Evolutionary conservation across 2,329 filamentous ascomycete species (phyloP).

Genomic region (Sarocladiaceae sp.): DNA sequence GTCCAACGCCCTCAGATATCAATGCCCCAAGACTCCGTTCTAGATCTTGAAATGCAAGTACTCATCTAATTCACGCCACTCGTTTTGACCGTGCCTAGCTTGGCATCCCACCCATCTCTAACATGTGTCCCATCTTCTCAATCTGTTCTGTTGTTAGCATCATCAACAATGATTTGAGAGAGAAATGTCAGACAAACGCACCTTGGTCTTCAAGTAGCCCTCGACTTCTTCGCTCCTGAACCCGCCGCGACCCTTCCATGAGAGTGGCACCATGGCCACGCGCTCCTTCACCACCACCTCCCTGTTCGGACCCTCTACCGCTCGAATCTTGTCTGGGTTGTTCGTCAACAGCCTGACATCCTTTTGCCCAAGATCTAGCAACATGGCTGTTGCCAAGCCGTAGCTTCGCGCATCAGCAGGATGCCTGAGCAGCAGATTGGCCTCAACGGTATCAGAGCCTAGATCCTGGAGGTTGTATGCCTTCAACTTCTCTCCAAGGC

Average conservation of each 20-base stretch:
- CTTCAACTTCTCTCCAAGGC: constrained; percentile 90
- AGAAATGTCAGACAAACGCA: constrained; percentile 39
- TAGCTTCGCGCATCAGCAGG: constrained; percentile 94
- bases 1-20: constrained; percentile 1
- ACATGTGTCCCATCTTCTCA: constrained; percentile 81
- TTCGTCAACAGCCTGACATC: constrained; percentile 86
- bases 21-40: constrained; percentile 5
- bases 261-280: constrained; percentile 91
- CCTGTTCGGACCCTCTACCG: constrained; percentile 83
- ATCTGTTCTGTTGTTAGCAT: constrained; percentile 47
- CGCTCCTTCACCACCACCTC: constrained; percentile 85
- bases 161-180: background rate
- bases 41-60: constrained; percentile 1
- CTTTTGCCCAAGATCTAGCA: constrained; percentile 73
- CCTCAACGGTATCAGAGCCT: constrained; percentile 95
- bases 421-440: constrained; percentile 83
- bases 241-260: constrained; percentile 81
- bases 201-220: constrained; percentile 92
- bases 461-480: constrained; percentile 97
- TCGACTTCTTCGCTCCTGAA: constrained; percentile 86
- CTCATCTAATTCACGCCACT: too few species aligned
- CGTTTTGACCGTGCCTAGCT: too few species aligned
- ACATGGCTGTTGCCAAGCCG: constrained; percentile 91
- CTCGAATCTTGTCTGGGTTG: constrained; percentile 93
- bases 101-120: constrained; percentile 42